Base-by-base conservation (phyloP, 441 rosid species). In the Flueggea neowawraea region DNA sequence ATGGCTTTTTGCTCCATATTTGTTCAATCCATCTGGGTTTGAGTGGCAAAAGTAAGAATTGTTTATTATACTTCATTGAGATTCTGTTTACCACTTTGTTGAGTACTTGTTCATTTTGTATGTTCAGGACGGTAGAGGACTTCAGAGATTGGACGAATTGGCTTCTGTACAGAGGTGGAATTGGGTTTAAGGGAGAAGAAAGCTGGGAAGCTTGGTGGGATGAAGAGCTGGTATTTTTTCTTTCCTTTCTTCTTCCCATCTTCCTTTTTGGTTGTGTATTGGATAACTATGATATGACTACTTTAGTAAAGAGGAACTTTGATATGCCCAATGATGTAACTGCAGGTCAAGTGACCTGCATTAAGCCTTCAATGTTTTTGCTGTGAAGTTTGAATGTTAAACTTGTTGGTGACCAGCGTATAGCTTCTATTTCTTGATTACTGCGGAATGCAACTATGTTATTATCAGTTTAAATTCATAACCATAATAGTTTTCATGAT, bases 161-260 rank as follows among this genome's bases (percentile, higher is more conserved):
- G 99, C 98, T 95, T 70, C 79, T 95, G 55, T 95, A 95, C 77
- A 84, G 98, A 81, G 99, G 99, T 65, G 99, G 99, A 75, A 95
- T 95, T 67, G 99, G 99, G 63, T 98, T 95, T 52, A 95, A 90
- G 83, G 99, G 99, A 69, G 95, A 72, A 70, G 97, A 95, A 77
- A 95, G 99, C 78, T 95, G 99, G 99, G 99, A 95, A 82, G 98
- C 99, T 45, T 95, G 99, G 98, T 95, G 99, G 99, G 99, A 95
- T 63, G 97, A 95, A 65, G 98, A 95, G 70, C 74, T 95, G 93
- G 99, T 95, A 91, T 67, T 69, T 16, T 55, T 62, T 52, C 22
- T 54, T 31, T 33, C 52, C 53, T 9, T 67, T 62, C 13, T 58
- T 52, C 16, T 12, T 60, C 52, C n/a, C 31, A 8, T n/a, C 15